These are phyloP conservation scores for Clarireedia paspali DNA, from an alignment of 2,329 filamentous ascomycete species.

Conservation along the genomic window DNA sequence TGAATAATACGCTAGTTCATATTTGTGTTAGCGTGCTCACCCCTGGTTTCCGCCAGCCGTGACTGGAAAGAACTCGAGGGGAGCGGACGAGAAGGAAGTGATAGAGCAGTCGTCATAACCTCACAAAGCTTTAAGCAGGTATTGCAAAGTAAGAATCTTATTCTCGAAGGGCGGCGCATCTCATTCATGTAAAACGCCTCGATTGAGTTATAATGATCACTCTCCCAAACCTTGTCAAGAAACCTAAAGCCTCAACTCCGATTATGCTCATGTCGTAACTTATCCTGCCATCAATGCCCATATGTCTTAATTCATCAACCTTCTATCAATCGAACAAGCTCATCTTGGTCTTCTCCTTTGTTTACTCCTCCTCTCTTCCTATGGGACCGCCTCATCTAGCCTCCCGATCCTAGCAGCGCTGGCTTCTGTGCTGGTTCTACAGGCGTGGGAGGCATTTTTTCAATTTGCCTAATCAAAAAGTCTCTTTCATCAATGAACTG, in stretches of 20 bases:
- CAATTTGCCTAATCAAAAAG: conserved; percentile 92
- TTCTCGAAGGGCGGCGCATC: background rate
- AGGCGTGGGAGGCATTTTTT: conserved; percentile 54
- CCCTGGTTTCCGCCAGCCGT: too few species aligned
- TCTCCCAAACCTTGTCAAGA: conserved; percentile 4
- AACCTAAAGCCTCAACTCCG: conserved; percentile 10
- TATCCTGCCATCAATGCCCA: conserved; percentile 6
- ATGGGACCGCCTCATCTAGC: conserved; percentile 10
- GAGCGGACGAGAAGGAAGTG: too few species aligned
- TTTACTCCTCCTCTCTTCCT: background rate
- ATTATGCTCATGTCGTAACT: conserved; percentile 3
- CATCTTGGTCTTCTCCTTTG: background rate
- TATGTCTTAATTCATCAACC: background rate
- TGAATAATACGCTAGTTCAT: background rate
- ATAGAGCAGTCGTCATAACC: background rate
- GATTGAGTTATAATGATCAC: conserved; percentile 2
- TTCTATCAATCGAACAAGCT: conserved; percentile 10
- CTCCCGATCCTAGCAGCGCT: conserved; percentile 25
- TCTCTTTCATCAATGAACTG: conserved; percentile 98
- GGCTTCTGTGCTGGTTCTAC: conserved; percentile 35
- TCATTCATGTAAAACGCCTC: conserved; percentile 4
- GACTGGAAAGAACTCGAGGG: too few species aligned
- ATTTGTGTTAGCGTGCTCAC: background rate
- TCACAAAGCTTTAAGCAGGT: background rate
- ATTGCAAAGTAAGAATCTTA: background rate